These are phyloP conservation scores for Trichothecium roseum DNA, from an alignment of 2,329 filamentous ascomycete species.

Conservation along the genomic window DNA sequence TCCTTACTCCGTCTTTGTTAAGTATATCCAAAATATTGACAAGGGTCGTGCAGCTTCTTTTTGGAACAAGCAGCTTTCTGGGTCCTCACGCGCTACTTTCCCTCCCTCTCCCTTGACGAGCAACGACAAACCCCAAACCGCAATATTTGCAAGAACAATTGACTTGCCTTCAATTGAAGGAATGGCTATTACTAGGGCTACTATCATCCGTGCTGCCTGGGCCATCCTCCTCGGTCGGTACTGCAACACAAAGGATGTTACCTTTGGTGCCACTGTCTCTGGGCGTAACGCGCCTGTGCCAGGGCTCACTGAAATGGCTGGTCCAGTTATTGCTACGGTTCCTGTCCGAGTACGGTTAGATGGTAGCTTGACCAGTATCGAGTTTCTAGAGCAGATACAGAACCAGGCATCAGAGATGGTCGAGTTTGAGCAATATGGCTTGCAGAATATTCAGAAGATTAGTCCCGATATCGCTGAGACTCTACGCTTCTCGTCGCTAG, in stretches of 20 bases:
- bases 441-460: constrained; percentile 7
- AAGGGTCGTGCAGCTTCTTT: neutral
- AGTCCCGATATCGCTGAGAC: neutral
- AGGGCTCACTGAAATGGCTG: constrained; percentile 15
- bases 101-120: neutral
- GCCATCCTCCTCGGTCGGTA: constrained; percentile 11
- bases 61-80: neutral
- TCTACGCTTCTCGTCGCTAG: neutral
- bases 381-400: constrained; percentile 8
- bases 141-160: no score
- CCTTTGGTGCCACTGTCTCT: constrained; percentile 13
- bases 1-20: constrained; percentile 29
- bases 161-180: no score
- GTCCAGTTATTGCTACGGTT: constrained; percentile 6
- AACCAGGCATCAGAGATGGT: constrained; percentile 10
- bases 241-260: constrained; percentile 7
- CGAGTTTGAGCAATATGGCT: constrained; percentile 12
- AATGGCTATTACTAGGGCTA: constrained; percentile 7
- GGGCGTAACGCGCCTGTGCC: constrained; percentile 10
- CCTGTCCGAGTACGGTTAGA: neutral
- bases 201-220: constrained; percentile 16
- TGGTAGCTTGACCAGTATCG: constrained; percentile 2
- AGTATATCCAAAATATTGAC: constrained; percentile 25
- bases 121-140: no score
- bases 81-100: neutral